phyloP scores from a whole-genome alignment of 345 rosid species.

The Combretum micranthum region DNA sequence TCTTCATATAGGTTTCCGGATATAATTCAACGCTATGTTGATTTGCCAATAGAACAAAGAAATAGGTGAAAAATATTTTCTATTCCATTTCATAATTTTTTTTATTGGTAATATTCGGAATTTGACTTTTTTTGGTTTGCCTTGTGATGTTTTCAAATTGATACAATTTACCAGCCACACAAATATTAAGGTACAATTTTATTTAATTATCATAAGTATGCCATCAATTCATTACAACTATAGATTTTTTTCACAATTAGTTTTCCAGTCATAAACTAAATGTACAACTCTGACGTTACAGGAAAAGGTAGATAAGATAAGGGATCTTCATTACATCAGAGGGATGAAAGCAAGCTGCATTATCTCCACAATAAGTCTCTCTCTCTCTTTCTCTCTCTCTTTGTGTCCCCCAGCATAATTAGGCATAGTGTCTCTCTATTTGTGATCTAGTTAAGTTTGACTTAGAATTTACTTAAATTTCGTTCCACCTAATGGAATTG shows the following conservation, averaged over 20 bases:
- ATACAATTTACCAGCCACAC: no score
- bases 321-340: slow-evolving; percentile 8
- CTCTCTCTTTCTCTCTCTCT: background rate
- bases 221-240: no score
- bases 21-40: slow-evolving; percentile 13
- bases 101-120: background rate
- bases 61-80: slow-evolving; percentile 3
- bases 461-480: no score
- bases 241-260: background rate
- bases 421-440: no score
- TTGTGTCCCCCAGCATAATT: no score
- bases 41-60: slow-evolving; percentile 9
- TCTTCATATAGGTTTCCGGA: slow-evolving; percentile 8
- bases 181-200: no score
- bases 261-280: background rate
- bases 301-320: slow-evolving; percentile 9
- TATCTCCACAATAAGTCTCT: slow-evolving; percentile 14
- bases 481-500: no score
- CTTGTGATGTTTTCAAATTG: no score
- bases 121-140: background rate
- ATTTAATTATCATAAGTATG: no score
- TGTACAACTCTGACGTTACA: background rate
- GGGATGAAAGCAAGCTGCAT: slow-evolving; percentile 14
- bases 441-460: no score
- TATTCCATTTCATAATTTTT: background rate